Percentiles rank a stretch among this genome's conserved stretches.
Evolutionary conservation across 2,329 filamentous ascomycete species (phyloP).

Genomic region (Arthrobotrys iridis): DNA sequence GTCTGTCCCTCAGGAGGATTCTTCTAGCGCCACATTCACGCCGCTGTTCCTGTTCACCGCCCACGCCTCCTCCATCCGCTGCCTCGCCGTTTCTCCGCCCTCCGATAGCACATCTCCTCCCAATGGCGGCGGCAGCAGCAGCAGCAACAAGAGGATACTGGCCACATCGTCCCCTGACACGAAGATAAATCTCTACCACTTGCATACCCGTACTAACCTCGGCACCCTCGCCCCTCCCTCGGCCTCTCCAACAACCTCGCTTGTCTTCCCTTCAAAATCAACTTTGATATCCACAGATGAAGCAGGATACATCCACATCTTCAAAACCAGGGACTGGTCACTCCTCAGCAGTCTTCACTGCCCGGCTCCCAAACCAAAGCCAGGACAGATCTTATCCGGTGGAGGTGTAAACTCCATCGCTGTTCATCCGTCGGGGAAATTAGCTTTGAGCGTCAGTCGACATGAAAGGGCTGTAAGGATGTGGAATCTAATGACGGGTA

Average conservation of each 20-base stretch:
- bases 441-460: conserved; percentile 91
- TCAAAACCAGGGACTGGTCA: conserved; percentile 87
- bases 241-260: conserved; percentile 75
- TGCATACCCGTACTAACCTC: conserved; percentile 72
- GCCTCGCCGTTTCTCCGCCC: conserved; percentile 82
- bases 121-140: conserved; percentile 65
- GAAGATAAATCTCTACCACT: conserved; percentile 85
- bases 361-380: conserved; percentile 82
- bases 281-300: conserved; percentile 90
- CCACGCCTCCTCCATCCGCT: conserved; percentile 88
- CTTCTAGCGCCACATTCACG: conserved; percentile 68
- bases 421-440: conserved; percentile 93
- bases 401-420: conserved; percentile 95
- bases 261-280: conserved; percentile 83
- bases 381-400: conserved; percentile 64
- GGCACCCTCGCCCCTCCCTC: conserved; percentile 88
- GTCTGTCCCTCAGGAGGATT: conserved; percentile 17
- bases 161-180: conserved; percentile 94
- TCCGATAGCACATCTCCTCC: conserved; percentile 74
- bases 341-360: conserved; percentile 87
- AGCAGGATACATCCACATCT: conserved; percentile 90
- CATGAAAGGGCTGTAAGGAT: conserved; percentile 91
- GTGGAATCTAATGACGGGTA: conserved; percentile 96
- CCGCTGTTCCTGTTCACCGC: conserved; percentile 97
- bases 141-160: conserved; percentile 80